These are phyloP conservation scores for Aspergillus brasiliensis DNA, from an alignment of 2,329 filamentous ascomycete species.

Conservation along the genomic window DNA sequence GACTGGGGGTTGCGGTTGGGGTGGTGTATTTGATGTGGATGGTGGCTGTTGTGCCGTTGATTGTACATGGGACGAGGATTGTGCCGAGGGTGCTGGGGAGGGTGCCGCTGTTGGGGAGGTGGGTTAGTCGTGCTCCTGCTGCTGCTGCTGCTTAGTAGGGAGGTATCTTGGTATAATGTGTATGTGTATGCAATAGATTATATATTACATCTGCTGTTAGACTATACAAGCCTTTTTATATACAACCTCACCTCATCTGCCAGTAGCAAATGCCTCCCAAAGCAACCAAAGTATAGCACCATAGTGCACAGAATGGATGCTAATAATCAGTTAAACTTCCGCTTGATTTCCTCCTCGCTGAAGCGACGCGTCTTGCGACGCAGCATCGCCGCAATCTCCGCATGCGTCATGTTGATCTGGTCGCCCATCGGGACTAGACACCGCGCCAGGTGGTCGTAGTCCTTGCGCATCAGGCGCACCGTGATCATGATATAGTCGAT, in stretches of 20 bases:
- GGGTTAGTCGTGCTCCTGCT: background rate
- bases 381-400: conserved; percentile 65
- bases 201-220: no score
- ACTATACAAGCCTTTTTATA: no score
- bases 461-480: conserved; percentile 66
- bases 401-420: conserved; percentile 67
- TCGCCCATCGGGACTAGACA: conserved; percentile 74
- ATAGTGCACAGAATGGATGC: background rate
- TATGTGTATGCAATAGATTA: background rate
- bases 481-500: conserved; percentile 82
- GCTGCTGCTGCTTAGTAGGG: no score
- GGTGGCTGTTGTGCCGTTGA: conserved; percentile 40
- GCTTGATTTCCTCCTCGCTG: conserved; percentile 18
- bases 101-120: background rate
- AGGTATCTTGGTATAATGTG: background rate
- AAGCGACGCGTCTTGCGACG: conserved; percentile 67
- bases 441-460: conserved; percentile 69
- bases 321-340: conserved; percentile 9
- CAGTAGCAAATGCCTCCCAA: no score
- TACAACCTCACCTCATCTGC: no score
- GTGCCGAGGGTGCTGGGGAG: conserved; percentile 21
- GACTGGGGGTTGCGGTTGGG: conserved; percentile 32
- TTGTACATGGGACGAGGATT: conserved; percentile 37
- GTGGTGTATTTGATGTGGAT: conserved; percentile 41
- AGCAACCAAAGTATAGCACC: background rate